A percentile compares a stretch with the other conserved stretches of the same genome.
These are phyloP conservation scores for Euphorbia pulcherrima DNA, from an alignment of 345 rosid genomes.

Conservation along the genomic window DNA sequence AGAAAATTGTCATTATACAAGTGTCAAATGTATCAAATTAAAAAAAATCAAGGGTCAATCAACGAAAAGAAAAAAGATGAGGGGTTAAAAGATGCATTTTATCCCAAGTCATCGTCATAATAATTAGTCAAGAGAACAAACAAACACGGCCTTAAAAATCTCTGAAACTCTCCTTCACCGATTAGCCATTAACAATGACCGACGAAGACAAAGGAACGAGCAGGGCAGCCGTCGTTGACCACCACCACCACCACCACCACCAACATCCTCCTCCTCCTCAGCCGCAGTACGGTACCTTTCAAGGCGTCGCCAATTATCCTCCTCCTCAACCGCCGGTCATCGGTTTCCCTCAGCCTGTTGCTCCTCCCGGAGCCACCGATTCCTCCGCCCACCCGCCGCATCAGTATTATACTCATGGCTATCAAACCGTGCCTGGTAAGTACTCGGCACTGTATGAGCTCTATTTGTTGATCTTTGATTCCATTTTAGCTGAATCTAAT, in stretches of 20 bases:
- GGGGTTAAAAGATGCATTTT: too few species aligned
- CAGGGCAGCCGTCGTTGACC: not conserved
- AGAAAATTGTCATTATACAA: too few species aligned
- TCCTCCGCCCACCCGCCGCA: conserved; percentile 35
- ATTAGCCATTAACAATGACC: conserved; percentile 11
- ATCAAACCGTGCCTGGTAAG: conserved; percentile 64
- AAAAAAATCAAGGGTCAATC: too few species aligned
- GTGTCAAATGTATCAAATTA: too few species aligned
- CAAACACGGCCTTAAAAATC: not conserved
- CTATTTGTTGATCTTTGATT: not conserved
- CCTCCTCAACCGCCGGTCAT: conserved; percentile 54
- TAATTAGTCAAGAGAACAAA: not conserved
- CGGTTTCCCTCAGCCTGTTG: conserved; percentile 82
- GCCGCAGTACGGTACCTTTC: conserved; percentile 84
- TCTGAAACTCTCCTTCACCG: not conserved
- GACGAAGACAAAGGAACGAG: conserved; percentile 8
- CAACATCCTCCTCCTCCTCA: conserved; percentile 5
- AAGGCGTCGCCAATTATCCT: conserved; percentile 87
- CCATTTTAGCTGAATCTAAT: not conserved
- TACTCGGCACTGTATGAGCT: conserved; percentile 5
- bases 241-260: conserved; percentile 13
- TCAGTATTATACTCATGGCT: conserved; percentile 57
- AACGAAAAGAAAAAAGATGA: too few species aligned
- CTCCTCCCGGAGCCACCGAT: conserved; percentile 61
- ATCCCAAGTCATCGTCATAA: too few species aligned